Percentiles rank a stretch among this genome's conserved stretches.
Evolutionary conservation across 257 asterid species (phyloP).

Genomic region (Solanum tarijense): DNA sequence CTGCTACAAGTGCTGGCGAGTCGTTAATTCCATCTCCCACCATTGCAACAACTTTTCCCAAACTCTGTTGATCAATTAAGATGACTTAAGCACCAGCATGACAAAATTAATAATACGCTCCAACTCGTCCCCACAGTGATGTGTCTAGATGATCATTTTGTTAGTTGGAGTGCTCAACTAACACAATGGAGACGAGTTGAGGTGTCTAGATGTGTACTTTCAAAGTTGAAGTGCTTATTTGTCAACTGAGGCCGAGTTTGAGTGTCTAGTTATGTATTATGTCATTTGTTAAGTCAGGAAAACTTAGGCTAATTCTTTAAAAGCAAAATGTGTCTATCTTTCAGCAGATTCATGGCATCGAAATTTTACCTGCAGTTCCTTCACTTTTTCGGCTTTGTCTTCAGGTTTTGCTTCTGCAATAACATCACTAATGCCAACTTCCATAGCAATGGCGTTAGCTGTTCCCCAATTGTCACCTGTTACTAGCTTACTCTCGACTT

Average conservation of each 20-base stretch:
- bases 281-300: background rate
- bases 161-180: background rate
- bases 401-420: slow-evolving; percentile 14
- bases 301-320: background rate
- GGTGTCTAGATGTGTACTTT: background rate
- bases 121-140: background rate
- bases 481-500: slow-evolving; percentile 3
- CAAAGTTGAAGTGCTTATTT: background rate
- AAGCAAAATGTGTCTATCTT: background rate
- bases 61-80: background rate
- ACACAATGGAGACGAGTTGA: background rate
- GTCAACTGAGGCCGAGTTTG: background rate
- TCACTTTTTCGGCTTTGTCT: slow-evolving; percentile 7
- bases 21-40: slow-evolving; percentile 35
- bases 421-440: slow-evolving; percentile 1
- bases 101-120: background rate
- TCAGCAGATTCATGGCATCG: background rate
- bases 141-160: background rate
- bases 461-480: slow-evolving; percentile 27
- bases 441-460: slow-evolving; percentile 15
- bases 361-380: slow-evolving; percentile 10
- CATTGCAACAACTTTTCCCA: slow-evolving; percentile 25
- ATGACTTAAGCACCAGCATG: background rate
- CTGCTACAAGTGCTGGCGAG: slow-evolving; percentile 28
- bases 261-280: background rate